Evolutionary conservation across 2,329 filamentous ascomycete genomes (phyloP), one percentile per base, ranked within the genome.

Genomic region (Coleophoma cylindrospora): DNA sequence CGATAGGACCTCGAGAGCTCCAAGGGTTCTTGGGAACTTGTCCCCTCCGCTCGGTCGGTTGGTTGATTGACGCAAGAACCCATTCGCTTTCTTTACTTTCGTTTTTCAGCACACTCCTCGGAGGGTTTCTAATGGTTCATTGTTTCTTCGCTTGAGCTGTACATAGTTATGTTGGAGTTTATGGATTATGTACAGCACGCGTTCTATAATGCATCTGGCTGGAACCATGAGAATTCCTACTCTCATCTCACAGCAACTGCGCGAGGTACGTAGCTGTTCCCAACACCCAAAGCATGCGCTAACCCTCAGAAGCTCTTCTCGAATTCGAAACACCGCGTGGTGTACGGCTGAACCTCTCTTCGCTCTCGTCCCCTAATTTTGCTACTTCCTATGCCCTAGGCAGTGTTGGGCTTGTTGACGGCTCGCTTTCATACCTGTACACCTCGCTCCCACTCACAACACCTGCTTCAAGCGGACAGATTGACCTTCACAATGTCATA

Each of bases 401-500:
- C 53, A 95, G 86, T 40, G 80, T 95, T 14, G 94, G 92, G 52
- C 79, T 95, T 34, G 91, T 99, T 47, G 92, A 97, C 71, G 94
- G 94, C 66, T 96, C 91, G n/a, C 81, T 99, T 50, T 95, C 91
- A 13, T 99, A 97, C 70, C 81, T 99, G 48, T 97, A 95, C 74
- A 95, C 91, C 45, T 95, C 90, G 3, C 77, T 94, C 9, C 84
- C 90, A 12, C 78, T 97, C 50, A 72, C 76, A 37, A 84, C 47
- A 72, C 80, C 72, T 56, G 90, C 76, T 68, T 80, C 83, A 68
- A 95, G 89, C 60, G 83, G 85, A 44, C 74, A 80, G 19, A 85
- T 96, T 36, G 83, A 90, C 13, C 74, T 99, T 10, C 85, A 85
- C 33, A 79, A 85, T 57, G 79, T 96, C 19, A 81, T 96, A 45